Evolutionary conservation across 345 rosid species (phyloP).

Genomic region (Citropsis articulata): DNA sequence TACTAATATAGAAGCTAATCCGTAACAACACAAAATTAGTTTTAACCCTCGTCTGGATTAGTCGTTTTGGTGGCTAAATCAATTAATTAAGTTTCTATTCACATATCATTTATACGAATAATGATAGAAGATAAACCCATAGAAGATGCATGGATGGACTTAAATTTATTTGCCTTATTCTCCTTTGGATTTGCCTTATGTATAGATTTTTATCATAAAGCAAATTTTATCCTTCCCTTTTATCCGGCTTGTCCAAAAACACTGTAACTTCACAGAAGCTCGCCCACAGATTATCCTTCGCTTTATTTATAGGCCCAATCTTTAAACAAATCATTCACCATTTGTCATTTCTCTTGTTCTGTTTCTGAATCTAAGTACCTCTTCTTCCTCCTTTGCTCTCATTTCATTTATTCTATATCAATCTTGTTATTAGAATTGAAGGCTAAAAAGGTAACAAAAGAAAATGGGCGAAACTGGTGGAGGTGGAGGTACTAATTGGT

Average conservation of each 20-base stretch:
- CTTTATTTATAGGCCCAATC: background rate
- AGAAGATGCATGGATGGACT: background rate
- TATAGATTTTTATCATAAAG: no score
- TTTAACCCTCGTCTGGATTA: background rate
- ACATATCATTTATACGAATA: no score
- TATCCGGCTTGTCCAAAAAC: background rate
- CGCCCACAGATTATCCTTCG: background rate
- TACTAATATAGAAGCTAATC: background rate
- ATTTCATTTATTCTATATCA: background rate
- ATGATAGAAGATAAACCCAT: background rate
- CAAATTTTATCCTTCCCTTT: background rate
- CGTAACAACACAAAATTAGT: background rate
- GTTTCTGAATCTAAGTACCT: background rate
- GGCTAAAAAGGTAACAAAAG: background rate
- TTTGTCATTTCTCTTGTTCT: background rate
- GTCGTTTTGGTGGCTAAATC: background rate
- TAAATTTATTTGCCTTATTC: background rate
- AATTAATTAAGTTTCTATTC: background rate
- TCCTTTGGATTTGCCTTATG: no score
- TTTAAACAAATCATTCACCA: background rate
- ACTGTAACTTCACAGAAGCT: background rate
- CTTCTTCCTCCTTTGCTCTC: background rate
- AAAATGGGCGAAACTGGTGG: background rate
- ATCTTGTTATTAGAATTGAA: background rate
- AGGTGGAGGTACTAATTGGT: slow-evolving; percentile 15